Evolutionary conservation across 805 yeast species (phyloP).

Genomic region (Metschnikowia bowlesiae): DNA sequence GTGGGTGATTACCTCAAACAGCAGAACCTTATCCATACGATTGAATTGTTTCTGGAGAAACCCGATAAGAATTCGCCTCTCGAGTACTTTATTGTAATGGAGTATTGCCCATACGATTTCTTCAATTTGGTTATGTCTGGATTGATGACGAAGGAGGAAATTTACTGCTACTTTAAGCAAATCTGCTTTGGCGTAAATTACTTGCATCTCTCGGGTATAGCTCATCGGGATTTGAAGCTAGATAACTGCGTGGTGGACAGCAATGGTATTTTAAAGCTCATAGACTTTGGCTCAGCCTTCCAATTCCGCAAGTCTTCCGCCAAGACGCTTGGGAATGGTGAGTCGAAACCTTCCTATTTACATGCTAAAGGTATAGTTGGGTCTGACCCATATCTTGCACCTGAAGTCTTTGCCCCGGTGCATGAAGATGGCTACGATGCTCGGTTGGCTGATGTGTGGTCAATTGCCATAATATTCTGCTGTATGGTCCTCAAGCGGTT

Average conservation of each 20-base stretch:
- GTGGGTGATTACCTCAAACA: slow-evolving; percentile 73
- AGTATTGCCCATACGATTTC: slow-evolving; percentile 86
- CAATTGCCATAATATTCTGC: slow-evolving; percentile 85
- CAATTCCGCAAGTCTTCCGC: slow-evolving; percentile 59
- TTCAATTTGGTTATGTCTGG: slow-evolving; percentile 92
- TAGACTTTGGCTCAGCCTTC: slow-evolving; percentile 92
- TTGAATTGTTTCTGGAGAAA: slow-evolving; percentile 70
- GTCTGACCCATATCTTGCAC: slow-evolving; percentile 92
- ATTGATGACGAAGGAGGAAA: slow-evolving; percentile 63
- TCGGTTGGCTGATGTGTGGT: slow-evolving; percentile 87
- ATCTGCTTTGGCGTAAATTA: slow-evolving; percentile 69
- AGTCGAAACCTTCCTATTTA: slow-evolving; percentile 47
- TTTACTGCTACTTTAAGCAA: slow-evolving; percentile 79
- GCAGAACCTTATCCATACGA: slow-evolving; percentile 73
- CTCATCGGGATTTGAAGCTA: slow-evolving; percentile 88
- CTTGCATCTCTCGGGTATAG: slow-evolving; percentile 77
- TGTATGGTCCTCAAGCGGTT: slow-evolving; percentile 84
- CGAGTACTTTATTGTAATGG: slow-evolving; percentile 75
- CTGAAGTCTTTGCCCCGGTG: slow-evolving; percentile 63
- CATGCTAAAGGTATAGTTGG: slow-evolving; percentile 86
- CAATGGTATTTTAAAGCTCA: slow-evolving; percentile 74
- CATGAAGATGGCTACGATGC: slow-evolving; percentile 64
- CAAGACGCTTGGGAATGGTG: slow-evolving; percentile 15
- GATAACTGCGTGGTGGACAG: slow-evolving; percentile 86
- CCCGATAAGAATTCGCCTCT: slow-evolving; percentile 7